Conservation (phyloP, 192 early-diverging fungal genomes). For the Chytriomyces sp. region DNA sequence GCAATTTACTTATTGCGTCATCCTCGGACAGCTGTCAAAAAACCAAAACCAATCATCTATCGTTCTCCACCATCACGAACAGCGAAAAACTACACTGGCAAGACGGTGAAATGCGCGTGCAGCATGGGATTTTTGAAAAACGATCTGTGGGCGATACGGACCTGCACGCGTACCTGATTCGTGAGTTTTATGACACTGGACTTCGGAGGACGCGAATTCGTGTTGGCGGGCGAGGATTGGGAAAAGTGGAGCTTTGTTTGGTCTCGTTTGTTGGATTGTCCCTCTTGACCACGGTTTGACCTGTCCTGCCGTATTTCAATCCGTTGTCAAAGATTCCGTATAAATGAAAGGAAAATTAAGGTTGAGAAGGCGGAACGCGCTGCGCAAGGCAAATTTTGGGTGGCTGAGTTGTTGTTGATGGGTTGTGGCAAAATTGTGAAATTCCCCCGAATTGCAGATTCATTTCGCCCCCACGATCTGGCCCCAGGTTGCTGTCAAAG, state of each 20-base stretch:
- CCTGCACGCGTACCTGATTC: conserved; percentile 11
- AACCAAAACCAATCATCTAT: neutral
- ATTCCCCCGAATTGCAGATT: too few species aligned
- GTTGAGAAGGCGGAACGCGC: too few species aligned
- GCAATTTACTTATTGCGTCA: too few species aligned
- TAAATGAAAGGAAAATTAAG: too few species aligned
- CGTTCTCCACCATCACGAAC: conserved; percentile 14
- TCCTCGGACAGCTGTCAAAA: neutral
- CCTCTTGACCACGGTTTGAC: neutral
- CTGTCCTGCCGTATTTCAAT: too few species aligned
- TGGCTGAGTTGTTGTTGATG: neutral
- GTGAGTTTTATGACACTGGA: neutral
- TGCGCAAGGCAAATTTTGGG: too few species aligned
- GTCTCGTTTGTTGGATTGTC: neutral
- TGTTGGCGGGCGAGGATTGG: conserved; percentile 19
- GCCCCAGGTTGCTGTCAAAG: too few species aligned
- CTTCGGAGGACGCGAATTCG: conserved; percentile 3
- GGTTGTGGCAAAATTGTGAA: neutral
- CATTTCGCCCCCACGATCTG: too few species aligned
- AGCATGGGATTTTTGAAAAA: neutral
- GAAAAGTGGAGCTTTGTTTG: conserved; percentile 6
- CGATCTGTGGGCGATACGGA: neutral
- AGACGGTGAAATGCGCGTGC: conserved; percentile 14
- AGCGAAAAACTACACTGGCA: conserved; percentile 10
- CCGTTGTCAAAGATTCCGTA: too few species aligned